phyloP scores from a whole-genome alignment of 2,329 filamentous ascomycete genomes.

The Colletotrichum tofieldiae region DNA sequence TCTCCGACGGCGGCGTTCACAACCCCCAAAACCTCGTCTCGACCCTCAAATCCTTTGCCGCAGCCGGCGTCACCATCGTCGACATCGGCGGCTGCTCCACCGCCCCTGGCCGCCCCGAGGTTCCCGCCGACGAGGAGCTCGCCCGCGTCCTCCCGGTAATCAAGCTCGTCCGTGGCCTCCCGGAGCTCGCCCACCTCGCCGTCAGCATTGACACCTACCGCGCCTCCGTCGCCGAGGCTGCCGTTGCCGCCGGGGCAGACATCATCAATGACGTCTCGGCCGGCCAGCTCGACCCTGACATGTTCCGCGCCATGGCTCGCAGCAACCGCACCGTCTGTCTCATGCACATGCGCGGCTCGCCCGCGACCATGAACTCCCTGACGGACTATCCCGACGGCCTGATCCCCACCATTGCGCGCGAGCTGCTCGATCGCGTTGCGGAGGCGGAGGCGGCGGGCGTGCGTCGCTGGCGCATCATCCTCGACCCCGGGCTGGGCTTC shows the following conservation, averaged over 20 bases:
- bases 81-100: constrained; percentile 97
- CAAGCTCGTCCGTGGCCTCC: constrained; percentile 77
- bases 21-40: constrained; percentile 67
- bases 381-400: constrained; percentile 79
- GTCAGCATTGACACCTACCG: constrained; percentile 96
- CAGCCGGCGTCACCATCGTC: constrained; percentile 83
- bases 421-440: constrained; percentile 79
- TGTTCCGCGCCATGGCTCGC: constrained; percentile 85
- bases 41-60: constrained; percentile 75
- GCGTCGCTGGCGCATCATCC: constrained; percentile 91
- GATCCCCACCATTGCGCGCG: constrained; percentile 74
- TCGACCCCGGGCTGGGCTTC: constrained; percentile 95
- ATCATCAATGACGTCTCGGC: constrained; percentile 96
- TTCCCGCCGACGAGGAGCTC: constrained; percentile 82
- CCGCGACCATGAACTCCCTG: constrained; percentile 82
- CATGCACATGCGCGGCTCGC: constrained; percentile 95
- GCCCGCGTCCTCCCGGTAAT: constrained; percentile 86
- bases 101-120: constrained; percentile 79
- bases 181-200: constrained; percentile 74
- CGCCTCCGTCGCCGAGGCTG: constrained; percentile 83
- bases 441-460: constrained; percentile 87
- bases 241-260: constrained; percentile 85
- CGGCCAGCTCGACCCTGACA: constrained; percentile 82
- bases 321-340: constrained; percentile 85
- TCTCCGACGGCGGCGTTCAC: constrained; percentile 89